Base-by-base conservation (phyloP, 176 grass and related monocot species). In the Lolium multiflorum region DNA sequence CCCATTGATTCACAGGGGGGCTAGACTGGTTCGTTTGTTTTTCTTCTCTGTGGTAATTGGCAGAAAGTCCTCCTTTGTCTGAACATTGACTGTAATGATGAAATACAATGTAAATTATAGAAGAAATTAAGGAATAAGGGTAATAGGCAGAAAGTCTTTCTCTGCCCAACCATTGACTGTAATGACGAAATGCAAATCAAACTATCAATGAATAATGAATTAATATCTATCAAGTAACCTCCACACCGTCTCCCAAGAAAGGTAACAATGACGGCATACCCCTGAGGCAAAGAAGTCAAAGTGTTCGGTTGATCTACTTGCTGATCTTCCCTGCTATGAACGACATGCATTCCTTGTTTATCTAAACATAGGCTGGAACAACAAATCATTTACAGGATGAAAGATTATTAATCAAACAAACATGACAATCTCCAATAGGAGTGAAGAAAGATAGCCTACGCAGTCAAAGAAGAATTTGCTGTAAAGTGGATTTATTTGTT, bases 1-100 rank as follows among this genome's bases (percentile, higher is more conserved):
- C 80, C 56, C 47, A 74, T 24, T 72, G 79, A 78, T 90, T 13
- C 50, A 57, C 43, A 47, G 73, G 46, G 54, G n/a, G 31, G 9
- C 50, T 58, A 62, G 48, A 31, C 26, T 55, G 72, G 51, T 90
- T 55, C 11, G 0, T 7, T 47, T 51, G 37, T 49, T 9, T 62
- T 28, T 78, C 54, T 78, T 86, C 31, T 21, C n/a, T n/a, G 24
- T n/a, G n/a, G 37, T 46, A 39, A 58, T 39, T 3, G 2, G 54
- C 14, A 55, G 13, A 71, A 71, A 28, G 9, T 52, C 10, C 65
- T 78, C 72, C 20, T 21, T 44, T 84, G 17, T 62, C 4, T 18
- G 8, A 62, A 39, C 21, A 41, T 64, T 84, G 66, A 31, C 44
- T 79, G 49, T 15, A 46, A 79, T 61, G 28, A 35, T 31, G n/a